A percentile compares a stretch with the other conserved stretches of the same genome.
Evolutionary conservation across 768 basidiomycete species (phyloP).

Genomic region (Collybia sordida): DNA sequence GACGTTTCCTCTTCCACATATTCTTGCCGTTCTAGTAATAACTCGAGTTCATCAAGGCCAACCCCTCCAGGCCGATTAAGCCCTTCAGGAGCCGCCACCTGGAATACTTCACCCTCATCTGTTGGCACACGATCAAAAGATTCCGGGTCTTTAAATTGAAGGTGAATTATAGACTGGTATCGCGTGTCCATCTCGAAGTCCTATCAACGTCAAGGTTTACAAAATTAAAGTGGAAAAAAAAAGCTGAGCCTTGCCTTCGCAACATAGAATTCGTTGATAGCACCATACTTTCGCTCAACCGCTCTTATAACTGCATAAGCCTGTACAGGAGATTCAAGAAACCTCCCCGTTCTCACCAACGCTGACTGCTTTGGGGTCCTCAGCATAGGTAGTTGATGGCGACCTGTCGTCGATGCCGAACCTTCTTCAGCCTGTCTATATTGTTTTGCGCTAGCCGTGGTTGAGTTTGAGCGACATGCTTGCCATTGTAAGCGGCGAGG

Average conservation of each 20-base stretch:
- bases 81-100: constrained; percentile 23
- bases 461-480: background rate
- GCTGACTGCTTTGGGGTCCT: constrained; percentile 19
- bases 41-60: constrained; percentile 35
- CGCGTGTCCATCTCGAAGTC: constrained; percentile 43
- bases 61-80: constrained; percentile 27
- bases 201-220: constrained; percentile 23
- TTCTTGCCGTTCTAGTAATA: constrained; percentile 15
- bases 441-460: background rate
- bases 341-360: constrained; percentile 38
- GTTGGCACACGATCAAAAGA: constrained; percentile 37
- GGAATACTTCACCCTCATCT: constrained; percentile 19
- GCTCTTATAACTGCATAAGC: constrained; percentile 51
- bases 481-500: background rate
- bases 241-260: constrained; percentile 33
- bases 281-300: constrained; percentile 55
- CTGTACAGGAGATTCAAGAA: constrained; percentile 46
- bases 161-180: constrained; percentile 43
- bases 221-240: background rate
- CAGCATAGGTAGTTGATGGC: background rate
- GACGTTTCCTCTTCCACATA: constrained; percentile 1
- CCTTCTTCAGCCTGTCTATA: background rate
- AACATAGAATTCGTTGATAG: constrained; percentile 41
- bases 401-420: background rate
- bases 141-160: constrained; percentile 44